Conservation (phyloP, 441 rosid species). For the Hypseocharis bilobata region DNA sequence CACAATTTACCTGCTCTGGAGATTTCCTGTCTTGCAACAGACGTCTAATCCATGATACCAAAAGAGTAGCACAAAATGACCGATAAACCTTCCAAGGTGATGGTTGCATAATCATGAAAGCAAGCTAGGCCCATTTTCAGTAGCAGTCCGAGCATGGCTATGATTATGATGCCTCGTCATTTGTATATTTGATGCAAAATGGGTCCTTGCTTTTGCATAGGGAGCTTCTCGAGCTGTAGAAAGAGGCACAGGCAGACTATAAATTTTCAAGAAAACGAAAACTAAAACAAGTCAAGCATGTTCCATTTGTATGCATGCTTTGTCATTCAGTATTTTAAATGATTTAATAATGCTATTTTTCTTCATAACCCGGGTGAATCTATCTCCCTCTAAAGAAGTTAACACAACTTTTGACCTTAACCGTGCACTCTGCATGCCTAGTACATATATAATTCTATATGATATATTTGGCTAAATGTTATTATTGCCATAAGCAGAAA, state of each 20-base stretch:
- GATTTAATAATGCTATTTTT: background rate
- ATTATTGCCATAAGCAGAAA: too few species aligned
- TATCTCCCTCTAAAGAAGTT: too few species aligned
- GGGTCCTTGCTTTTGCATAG: slow-evolving; percentile 37
- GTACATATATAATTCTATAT: too few species aligned
- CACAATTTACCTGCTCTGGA: too few species aligned
- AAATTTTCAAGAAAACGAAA: slow-evolving; percentile 5
- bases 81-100: too few species aligned
- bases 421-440: too few species aligned
- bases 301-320: background rate
- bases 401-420: too few species aligned
- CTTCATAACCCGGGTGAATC: background rate
- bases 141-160: slow-evolving; percentile 17
- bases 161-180: slow-evolving; percentile 8
- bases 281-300: background rate
- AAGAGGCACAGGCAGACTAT: slow-evolving; percentile 3
- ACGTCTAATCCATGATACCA: too few species aligned
- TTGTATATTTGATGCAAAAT: slow-evolving; percentile 10
- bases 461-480: too few species aligned
- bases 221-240: slow-evolving; percentile 86
- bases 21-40: too few species aligned
- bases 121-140: slow-evolving; percentile 22
- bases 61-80: too few species aligned
- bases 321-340: background rate
- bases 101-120: slow-evolving; percentile 12